Evolutionary conservation across 176 grass and related monocot species (phyloP).

Genomic region (Tillandsia leiboldiana): DNA sequence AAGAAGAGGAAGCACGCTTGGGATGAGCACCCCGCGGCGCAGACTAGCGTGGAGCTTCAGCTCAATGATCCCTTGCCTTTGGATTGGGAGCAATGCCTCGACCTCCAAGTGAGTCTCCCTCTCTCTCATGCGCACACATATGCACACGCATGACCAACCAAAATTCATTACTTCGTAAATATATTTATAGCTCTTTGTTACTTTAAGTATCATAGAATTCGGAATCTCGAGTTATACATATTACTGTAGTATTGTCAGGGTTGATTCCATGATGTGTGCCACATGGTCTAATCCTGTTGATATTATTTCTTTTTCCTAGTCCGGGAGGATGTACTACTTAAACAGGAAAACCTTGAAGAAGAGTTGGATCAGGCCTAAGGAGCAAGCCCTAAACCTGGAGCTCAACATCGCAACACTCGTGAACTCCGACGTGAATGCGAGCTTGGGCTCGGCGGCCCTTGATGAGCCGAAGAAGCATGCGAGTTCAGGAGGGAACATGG

Average conservation of each 20-base stretch:
- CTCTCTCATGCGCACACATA: neutral
- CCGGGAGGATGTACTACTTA: slow-evolving; percentile 93
- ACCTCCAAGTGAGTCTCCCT: slow-evolving; percentile 54
- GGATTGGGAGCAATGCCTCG: slow-evolving; percentile 94
- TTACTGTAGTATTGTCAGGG: slow-evolving; percentile 12
- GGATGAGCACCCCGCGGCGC: slow-evolving; percentile 32
- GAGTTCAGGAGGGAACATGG: slow-evolving; percentile 48
- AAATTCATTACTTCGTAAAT: neutral
- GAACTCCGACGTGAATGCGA: neutral
- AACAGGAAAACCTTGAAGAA: slow-evolving; percentile 86
- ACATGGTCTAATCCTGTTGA: neutral
- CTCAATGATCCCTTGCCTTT: slow-evolving; percentile 65
- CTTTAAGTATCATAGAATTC: neutral
- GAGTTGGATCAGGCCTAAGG: slow-evolving; percentile 67
- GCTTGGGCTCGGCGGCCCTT: neutral
- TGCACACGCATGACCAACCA: neutral
- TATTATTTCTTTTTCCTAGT: slow-evolving; percentile 35
- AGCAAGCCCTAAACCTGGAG: slow-evolving; percentile 66
- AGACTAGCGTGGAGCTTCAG: slow-evolving; percentile 57
- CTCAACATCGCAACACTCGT: slow-evolving; percentile 51
- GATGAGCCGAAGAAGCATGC: slow-evolving; percentile 23
- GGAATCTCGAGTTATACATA: slow-evolving; percentile 4
- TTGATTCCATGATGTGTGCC: slow-evolving; percentile 7
- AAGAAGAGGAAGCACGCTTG: slow-evolving; percentile 78
- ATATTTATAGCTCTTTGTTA: neutral